Base-by-base conservation (phyloP, 2,329 filamentous ascomycete species). In the Microthyrium microscopicum region DNA sequence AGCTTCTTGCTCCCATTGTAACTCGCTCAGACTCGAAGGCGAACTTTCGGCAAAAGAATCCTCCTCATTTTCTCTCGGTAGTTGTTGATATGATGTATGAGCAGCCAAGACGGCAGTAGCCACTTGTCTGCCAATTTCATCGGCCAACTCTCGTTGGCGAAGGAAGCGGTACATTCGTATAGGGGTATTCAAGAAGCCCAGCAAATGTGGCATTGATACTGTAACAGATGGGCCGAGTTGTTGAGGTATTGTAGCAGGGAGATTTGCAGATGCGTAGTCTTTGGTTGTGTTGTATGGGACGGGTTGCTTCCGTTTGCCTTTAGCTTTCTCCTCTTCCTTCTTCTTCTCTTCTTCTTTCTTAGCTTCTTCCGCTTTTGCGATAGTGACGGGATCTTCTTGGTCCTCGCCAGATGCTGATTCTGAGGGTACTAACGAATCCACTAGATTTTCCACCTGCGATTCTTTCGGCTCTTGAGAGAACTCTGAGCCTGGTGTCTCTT, bases 111-210 rank as follows among this genome's bases (percentile, higher is more conserved):
- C 87, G 22, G 79, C 74, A 22, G 83, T 78, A 1, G 87, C 87
- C 13, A 91, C 83, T 42, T 94, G 74, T 26, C 81, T 76, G 33
- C 89, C 89, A 39, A 94, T 74, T 29, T 76, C 67, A 49, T 98
- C 87, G 41, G 87, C 87, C n/a, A 93, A 66, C 41, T 70, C 60
- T 34, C 89, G 77, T 40, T 77, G 76, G 53, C 77, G 92, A 39
- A 98, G 64, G 66, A 85, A 98, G 42, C 89, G 79, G 49, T 78
- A 79, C 39, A 95, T 65, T 39, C 89, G 77, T 42, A 75, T 78
- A 1, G 84, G 80, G 3, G 87, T 94, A 58, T 89, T 87, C 41
- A 80, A 61, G 62, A 98, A 92, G 39, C 89, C 89, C 20, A 98
- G 76, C 38, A 94, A 69, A 52, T 95, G 87, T 1, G 87, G 87